Percentiles rank a stretch among this genome's conserved stretches.
Conservation (phyloP, 148 eudicot genomes). For the Rhododendron ovatum region DNA sequence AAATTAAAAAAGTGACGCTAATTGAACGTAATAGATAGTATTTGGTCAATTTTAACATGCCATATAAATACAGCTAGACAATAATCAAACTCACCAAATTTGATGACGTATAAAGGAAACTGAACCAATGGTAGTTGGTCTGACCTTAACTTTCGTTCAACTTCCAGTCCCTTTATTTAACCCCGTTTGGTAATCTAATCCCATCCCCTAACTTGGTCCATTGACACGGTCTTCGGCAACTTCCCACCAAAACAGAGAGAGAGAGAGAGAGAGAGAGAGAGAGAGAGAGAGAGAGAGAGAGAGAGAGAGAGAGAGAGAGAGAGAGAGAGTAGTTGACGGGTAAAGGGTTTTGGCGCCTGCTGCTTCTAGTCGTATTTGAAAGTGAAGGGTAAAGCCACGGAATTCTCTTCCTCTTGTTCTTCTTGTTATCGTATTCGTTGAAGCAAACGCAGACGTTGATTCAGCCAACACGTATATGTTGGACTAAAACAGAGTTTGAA, state of each 20-base stretch:
- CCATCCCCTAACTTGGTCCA: not conserved
- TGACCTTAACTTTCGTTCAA: not conserved
- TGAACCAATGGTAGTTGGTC: slow-evolving; percentile 1
- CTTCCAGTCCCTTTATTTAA: not conserved
- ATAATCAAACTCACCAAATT: not conserved
- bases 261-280: slow-evolving; percentile 5
- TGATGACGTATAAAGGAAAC: not conserved
- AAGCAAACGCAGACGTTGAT: not conserved
- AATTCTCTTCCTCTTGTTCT: not conserved
- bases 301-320: not conserved
- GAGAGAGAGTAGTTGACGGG: slow-evolving; percentile 14
- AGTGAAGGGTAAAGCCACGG: not conserved
- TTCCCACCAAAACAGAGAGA: not conserved
- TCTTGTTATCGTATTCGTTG: not conserved
- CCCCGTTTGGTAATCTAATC: slow-evolving; percentile 11
- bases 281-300: not conserved
- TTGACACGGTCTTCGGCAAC: slow-evolving; percentile 14
- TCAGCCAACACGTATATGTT: not conserved
- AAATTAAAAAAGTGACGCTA: not conserved
- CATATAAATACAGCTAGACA: not conserved
- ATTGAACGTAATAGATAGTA: not conserved
- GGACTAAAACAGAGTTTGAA: not conserved
- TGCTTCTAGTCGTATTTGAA: not conserved
- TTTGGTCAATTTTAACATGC: not conserved
- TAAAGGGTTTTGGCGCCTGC: slow-evolving; percentile 14